These are phyloP conservation scores for Cicer judaicum DNA, from an alignment of 306 rosid genomes.

Conservation along the genomic window DNA sequence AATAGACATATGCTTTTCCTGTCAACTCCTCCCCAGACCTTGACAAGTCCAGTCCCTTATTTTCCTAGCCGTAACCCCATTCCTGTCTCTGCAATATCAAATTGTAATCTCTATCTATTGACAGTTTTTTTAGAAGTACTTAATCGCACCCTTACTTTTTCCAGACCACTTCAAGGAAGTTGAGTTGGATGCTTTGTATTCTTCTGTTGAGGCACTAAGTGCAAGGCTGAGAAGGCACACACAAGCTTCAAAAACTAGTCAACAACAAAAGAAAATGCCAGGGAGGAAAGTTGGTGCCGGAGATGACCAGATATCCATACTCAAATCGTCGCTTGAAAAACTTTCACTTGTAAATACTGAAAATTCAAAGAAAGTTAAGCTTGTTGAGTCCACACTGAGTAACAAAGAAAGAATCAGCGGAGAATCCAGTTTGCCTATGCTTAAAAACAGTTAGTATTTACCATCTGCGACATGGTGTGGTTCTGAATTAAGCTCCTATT, in stretches of 20 bases:
- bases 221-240: slow-evolving; percentile 71
- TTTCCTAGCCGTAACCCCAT: slow-evolving; percentile 11
- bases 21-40: slow-evolving; percentile 9
- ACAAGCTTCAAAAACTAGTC: slow-evolving; percentile 56
- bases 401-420: slow-evolving; percentile 58
- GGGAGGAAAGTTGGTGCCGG: slow-evolving; percentile 57
- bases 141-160: slow-evolving; percentile 23
- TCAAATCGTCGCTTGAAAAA: slow-evolving; percentile 75
- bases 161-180: slow-evolving; percentile 74
- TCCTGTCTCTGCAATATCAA: slow-evolving; percentile 31
- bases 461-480: slow-evolving; percentile 1
- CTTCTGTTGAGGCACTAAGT: slow-evolving; percentile 66
- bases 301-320: slow-evolving; percentile 68
- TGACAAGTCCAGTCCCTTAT: not conserved
- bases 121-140: slow-evolving; percentile 7
- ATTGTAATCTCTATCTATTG: slow-evolving; percentile 26
- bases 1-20: slow-evolving; percentile 23
- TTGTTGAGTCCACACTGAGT: slow-evolving; percentile 69
- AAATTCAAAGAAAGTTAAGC: slow-evolving; percentile 71
- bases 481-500: slow-evolving; percentile 27
- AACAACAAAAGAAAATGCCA: slow-evolving; percentile 53
- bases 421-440: slow-evolving; percentile 43
- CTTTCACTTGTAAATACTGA: slow-evolving; percentile 70
- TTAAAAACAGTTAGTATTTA: slow-evolving; percentile 17
- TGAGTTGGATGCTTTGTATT: slow-evolving; percentile 79